Base-by-base conservation (phyloP, 306 rosid genomes). In the Begonia fuchsioides region DNA sequence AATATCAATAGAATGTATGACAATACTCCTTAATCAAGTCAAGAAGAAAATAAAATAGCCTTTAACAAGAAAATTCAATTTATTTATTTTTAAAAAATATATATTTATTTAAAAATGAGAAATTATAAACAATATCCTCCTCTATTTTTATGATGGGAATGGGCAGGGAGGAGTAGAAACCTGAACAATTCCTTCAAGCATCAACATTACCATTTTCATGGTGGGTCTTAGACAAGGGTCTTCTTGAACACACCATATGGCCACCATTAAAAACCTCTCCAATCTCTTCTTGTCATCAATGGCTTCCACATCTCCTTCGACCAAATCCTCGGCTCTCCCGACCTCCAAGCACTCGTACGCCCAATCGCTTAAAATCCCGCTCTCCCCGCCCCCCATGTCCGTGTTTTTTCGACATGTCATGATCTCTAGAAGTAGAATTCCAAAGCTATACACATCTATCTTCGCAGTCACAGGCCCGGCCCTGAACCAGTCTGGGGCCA, bases 161-260 rank as follows among this genome's bases (percentile, higher is more conserved):
- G 75, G 75, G 13, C 48, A 44, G n/a, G 66, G 75, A 20, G 70
- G 75, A 63, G 9, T 43, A 13, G 50, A 20, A 15, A 69, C 66
- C 14, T 63, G 54, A 41, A 54, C 62, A 44, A 53, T 43, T 8
- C 70, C 75, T 56, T 53, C 68, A 56, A 68, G 64, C 68, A 61
- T 68, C 12, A 45, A n/a, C 60, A 56, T 44, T 12, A 52, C 64
- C 43, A 49, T 54, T 40, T 56, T 60, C 66, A 63, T 63, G 5
- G 70, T 54, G 2, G 70, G 66, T 46, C 75, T 51, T n/a, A 32
- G 14, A 15, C 62, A 50, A 3, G 51, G 64, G 19, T 65, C 52
- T 32, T 65, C 70, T 47, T 58, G 64, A 32, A 56, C 38, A n/a
- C 73, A 68, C 73, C 70, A 67, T 16, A 72, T 45, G 2, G 61